Conservation (phyloP, 2,329 filamentous ascomycete species). For the Microdochium nivale region DNA sequence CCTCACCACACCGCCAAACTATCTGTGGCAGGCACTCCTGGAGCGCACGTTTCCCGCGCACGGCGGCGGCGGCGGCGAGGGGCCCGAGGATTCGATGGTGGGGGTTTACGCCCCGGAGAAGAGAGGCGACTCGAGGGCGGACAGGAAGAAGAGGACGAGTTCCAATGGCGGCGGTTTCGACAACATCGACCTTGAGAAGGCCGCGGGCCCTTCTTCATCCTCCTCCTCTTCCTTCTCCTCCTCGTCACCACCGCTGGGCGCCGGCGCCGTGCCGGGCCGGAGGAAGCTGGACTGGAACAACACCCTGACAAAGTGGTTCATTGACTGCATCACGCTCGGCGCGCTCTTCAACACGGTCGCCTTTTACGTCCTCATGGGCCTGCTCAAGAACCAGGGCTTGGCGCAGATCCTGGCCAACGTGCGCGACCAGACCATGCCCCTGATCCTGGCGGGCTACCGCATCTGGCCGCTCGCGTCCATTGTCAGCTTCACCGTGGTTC, state of each 20-base stretch:
- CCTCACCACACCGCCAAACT: constrained; percentile 47
- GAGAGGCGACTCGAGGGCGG: background rate
- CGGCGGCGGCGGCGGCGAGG: constrained; percentile 6
- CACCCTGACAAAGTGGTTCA: constrained; percentile 39
- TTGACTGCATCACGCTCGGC: constrained; percentile 39
- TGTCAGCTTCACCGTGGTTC: constrained; percentile 39
- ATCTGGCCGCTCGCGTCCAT: constrained; percentile 44
- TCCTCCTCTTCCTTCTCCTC: background rate
- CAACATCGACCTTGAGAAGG: constrained; percentile 15
- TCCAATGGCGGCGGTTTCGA: constrained; percentile 6
- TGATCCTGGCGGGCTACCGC: constrained; percentile 40
- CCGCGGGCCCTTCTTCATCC: constrained; percentile 3
- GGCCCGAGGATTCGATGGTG: background rate
- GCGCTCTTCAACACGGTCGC: constrained; percentile 36
- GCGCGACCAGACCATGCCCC: constrained; percentile 32
- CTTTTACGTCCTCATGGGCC: constrained; percentile 37
- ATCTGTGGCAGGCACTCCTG: constrained; percentile 47
- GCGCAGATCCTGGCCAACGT: constrained; percentile 29
- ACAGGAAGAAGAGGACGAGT: background rate
- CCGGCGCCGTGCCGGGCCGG: constrained; percentile 15
- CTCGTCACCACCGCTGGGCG: constrained; percentile 13
- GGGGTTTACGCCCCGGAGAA: background rate
- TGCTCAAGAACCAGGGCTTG: constrained; percentile 30
- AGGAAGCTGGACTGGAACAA: constrained; percentile 29
- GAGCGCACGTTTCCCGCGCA: constrained; percentile 44